phyloP scores from a whole-genome alignment of 106 monocot species.

The Platanthera guangdongensis region DNA sequence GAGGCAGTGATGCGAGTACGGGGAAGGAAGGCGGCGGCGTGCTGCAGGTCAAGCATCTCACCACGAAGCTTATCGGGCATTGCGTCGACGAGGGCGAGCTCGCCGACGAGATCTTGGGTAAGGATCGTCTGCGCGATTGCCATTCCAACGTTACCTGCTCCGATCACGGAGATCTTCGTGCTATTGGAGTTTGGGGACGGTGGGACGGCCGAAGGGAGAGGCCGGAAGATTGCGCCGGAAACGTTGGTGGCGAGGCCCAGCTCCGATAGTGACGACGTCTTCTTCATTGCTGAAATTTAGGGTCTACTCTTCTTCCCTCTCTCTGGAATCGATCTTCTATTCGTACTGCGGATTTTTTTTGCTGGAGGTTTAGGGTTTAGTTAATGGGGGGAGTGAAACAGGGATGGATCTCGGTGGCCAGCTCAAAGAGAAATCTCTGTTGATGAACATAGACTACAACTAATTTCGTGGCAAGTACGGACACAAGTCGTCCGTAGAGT shows the following conservation, averaged over 20 bases:
- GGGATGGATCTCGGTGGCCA: no score
- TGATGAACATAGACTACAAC: no score
- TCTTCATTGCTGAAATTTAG: constrained; percentile 35
- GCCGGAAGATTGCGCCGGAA: constrained; percentile 33
- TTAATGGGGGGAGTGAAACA: no score
- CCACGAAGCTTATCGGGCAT: constrained; percentile 66
- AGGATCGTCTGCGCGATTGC: constrained; percentile 93
- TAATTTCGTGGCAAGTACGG: no score
- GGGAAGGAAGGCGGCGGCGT: constrained; percentile 88
- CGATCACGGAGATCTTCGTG: constrained; percentile 73
- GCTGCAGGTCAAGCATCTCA: constrained; percentile 92
- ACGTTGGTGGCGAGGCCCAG: constrained; percentile 40
- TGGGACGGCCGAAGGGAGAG: constrained; percentile 18
- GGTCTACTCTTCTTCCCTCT: not conserved
- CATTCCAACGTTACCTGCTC: constrained; percentile 92
- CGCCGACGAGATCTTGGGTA: constrained; percentile 68
- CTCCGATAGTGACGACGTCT: constrained; percentile 42
- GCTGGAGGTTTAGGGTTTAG: not conserved
- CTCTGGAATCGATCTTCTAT: not conserved
- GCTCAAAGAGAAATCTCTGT: no score
- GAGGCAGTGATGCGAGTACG: constrained; percentile 39
- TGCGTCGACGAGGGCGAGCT: constrained; percentile 71
- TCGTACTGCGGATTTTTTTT: not conserved
- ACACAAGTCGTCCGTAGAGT: no score
- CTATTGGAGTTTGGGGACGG: constrained; percentile 15